Base-by-base conservation (phyloP, 163 green algal species). In the Chlamydomonas reinhardtii region DNA sequence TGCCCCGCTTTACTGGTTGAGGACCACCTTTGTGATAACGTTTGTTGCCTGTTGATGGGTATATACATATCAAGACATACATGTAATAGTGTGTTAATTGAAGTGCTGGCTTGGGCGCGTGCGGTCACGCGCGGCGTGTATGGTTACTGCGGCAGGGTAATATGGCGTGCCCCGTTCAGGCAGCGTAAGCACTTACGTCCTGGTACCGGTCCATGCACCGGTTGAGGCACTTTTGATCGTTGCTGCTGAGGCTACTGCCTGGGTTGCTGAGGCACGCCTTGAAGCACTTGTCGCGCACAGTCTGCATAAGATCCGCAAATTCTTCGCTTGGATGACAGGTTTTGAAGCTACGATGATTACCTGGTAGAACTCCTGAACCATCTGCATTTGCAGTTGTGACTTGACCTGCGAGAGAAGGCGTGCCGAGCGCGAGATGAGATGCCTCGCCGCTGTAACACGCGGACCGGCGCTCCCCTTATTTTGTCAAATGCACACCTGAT, bases 311-410 rank as follows among this genome's bases (percentile, higher is more conserved):
- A 69, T 70, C 48, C 48, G 48, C 48, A 17, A 56, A 20, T 56
- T 17, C 48, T 19, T 56, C 48, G 48, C 48, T 19, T 16, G 43
- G 43, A 54, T 6, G 43, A 11, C 69, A n/a, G 25, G 16, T 19
- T 61, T 43, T 62, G 48, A 48, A 48, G 39, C 5, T 48, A 48
- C 19, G n/a, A 56, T 2, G 9, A 1, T 56, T 56, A 92, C 90
- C 90, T 93, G 91, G 66, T 94, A 94, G 65, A 94, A 94, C 85
- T 94, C 91, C 73, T 94, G 91, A n/a, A 94, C 84, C 73, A 91
- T 91, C 79, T 94, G 91, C 74, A 90, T 88, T 37, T 91, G 77
- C 2, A 94, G 75, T 27, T 90, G 90, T 11, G 88, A 76, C 86
- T 93, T 91, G 12, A 94, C 91, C 91, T 94, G 72, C 35, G 25